A percentile compares a stretch with the other conserved stretches of the same genome.
These are phyloP conservation scores for Linum trigynum DNA, from an alignment of 345 rosid genomes.

Conservation along the genomic window DNA sequence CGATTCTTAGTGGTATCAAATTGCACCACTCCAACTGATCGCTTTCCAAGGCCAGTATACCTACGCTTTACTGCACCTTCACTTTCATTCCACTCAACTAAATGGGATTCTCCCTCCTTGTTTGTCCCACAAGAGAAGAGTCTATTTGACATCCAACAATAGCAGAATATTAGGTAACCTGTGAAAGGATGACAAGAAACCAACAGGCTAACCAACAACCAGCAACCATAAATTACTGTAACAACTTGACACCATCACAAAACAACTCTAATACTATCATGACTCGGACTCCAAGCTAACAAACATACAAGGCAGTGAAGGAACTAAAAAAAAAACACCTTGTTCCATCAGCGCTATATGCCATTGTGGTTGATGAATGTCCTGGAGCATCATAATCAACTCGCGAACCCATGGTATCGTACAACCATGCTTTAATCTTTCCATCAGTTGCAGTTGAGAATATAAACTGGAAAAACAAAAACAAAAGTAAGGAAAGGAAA, in stretches of 20 bases:
- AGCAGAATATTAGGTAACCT: neutral
- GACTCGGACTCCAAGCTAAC: too few relatives aligned
- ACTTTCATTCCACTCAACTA: constrained; percentile 68
- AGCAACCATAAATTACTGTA: neutral
- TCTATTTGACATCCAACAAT: constrained; percentile 23
- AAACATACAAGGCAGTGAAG: too few relatives aligned
- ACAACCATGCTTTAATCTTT: too few relatives aligned
- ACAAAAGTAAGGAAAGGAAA: neutral
- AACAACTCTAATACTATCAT: too few relatives aligned
- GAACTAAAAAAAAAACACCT: constrained; percentile 33
- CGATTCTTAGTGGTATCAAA: constrained; percentile 58
- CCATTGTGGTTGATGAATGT: constrained; percentile 49
- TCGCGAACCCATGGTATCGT: too few relatives aligned
- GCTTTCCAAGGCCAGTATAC: constrained; percentile 51
- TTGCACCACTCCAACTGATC: constrained; percentile 46
- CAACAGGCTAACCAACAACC: neutral
- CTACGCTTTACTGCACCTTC: constrained; percentile 50
- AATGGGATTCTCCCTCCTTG: constrained; percentile 55
- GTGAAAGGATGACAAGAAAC: neutral
- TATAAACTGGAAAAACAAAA: too few relatives aligned
- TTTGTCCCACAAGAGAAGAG: constrained; percentile 67
- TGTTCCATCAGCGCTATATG: constrained; percentile 79
- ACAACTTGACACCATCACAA: neutral
- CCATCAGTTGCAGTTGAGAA: too few relatives aligned
- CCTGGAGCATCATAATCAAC: too few relatives aligned